Evolutionary conservation across 2,329 filamentous ascomycete species (phyloP).

Genomic region (Monosporascus sp.): DNA sequence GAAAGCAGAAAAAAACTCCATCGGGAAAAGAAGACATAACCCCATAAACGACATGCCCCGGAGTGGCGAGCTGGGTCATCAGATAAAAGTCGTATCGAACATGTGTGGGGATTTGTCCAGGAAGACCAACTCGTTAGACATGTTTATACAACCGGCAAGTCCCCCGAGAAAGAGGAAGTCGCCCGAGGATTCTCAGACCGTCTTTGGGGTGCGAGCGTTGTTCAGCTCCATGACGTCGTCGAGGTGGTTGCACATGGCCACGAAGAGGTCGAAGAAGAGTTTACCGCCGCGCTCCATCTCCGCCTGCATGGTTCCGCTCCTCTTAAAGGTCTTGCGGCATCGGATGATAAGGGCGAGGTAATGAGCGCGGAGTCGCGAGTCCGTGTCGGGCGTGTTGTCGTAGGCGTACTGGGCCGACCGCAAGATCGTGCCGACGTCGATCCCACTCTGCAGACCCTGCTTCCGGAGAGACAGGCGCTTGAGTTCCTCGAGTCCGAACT

Average conservation of each 20-base stretch:
- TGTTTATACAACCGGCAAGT: slow-evolving; percentile 15
- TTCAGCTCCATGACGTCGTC: slow-evolving; percentile 89
- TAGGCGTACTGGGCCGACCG: slow-evolving; percentile 93
- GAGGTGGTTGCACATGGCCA: slow-evolving; percentile 96
- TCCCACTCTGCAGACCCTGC: slow-evolving; percentile 88
- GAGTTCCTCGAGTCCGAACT: slow-evolving; percentile 86
- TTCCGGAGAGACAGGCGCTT: slow-evolving; percentile 89
- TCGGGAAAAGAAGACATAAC: neutral
- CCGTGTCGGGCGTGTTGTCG: slow-evolving; percentile 87
- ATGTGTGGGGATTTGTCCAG: neutral
- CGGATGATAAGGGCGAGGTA: slow-evolving; percentile 97
- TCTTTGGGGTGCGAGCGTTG: slow-evolving; percentile 58
- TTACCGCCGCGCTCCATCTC: slow-evolving; percentile 95
- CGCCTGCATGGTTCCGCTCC: slow-evolving; percentile 96
- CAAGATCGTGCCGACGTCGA: slow-evolving; percentile 87
- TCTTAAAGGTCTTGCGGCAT: slow-evolving; percentile 95
- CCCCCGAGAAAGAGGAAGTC: slow-evolving; percentile 6
- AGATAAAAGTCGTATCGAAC: slow-evolving; percentile 2
- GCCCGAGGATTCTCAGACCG: slow-evolving; percentile 38
- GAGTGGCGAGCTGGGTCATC: neutral
- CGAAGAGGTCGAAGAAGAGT: slow-evolving; percentile 97
- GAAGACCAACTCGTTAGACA: slow-evolving; percentile 5
- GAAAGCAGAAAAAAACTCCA: neutral
- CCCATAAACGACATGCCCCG: neutral
- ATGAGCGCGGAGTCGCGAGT: slow-evolving; percentile 89